These are phyloP conservation scores for Harringtonia aguacate DNA, from an alignment of 2,329 filamentous ascomycete species.

Conservation along the genomic window DNA sequence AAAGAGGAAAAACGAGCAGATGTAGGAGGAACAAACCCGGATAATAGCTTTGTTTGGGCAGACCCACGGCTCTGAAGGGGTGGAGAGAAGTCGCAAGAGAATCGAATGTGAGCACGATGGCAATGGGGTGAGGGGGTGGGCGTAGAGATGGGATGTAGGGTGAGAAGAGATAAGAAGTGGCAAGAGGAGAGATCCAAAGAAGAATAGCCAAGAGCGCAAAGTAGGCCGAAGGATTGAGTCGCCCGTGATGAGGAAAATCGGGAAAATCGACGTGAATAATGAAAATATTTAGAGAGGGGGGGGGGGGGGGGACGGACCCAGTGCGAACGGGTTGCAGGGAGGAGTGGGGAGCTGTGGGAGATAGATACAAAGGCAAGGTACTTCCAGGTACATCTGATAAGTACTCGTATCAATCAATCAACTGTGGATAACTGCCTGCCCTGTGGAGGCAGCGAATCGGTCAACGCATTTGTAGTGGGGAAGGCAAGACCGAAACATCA, in stretches of 20 bases:
- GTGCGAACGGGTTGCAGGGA: too few species aligned
- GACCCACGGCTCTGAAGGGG: neutral
- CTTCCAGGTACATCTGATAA: too few species aligned
- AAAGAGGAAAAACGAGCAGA: neutral
- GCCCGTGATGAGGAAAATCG: too few species aligned
- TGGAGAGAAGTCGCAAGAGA: neutral
- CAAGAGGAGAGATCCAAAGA: neutral
- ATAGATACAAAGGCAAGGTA: neutral
- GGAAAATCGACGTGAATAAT: too few species aligned
- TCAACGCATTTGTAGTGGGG: too few species aligned
- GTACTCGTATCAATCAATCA: too few species aligned
- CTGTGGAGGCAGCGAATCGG: too few species aligned
- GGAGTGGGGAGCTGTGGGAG: too few species aligned
- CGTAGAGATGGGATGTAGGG: constrained; percentile 8
- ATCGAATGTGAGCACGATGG: neutral
- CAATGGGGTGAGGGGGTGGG: constrained; percentile 6
- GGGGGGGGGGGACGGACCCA: neutral
- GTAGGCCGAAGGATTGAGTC: neutral
- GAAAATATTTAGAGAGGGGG: neutral
- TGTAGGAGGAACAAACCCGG: neutral
- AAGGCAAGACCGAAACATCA: too few species aligned
- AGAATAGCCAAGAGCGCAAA: neutral
- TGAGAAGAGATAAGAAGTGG: constrained; percentile 4
- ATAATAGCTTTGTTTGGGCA: neutral
- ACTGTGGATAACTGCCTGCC: too few species aligned